Percentiles rank a stretch among this genome's conserved stretches.
Evolutionary conservation across 2,329 filamentous ascomycete genomes (phyloP).

Genomic region (Ceratocystis albifundus): DNA sequence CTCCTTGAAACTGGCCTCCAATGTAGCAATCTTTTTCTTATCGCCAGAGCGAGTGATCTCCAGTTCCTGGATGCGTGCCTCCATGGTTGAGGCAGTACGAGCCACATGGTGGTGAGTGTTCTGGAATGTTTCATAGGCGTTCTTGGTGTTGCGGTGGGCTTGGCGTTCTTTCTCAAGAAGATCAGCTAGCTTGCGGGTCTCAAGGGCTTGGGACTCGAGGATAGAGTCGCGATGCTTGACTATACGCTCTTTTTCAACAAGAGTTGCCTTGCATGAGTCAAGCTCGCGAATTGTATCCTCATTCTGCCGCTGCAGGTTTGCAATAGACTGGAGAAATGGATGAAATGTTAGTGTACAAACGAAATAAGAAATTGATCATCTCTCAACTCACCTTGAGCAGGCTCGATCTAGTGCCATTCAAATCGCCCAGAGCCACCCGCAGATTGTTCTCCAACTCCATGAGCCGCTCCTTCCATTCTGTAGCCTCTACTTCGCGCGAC

Average conservation of each 20-base stretch:
- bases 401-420: constrained; percentile 73
- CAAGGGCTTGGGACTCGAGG: constrained; percentile 77
- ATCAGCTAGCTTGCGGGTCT: constrained; percentile 73
- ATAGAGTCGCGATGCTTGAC: constrained; percentile 81
- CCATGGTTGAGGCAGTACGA: constrained; percentile 74
- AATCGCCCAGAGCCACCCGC: constrained; percentile 73
- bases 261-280: constrained; percentile 60
- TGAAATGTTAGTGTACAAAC: neutral
- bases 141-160: constrained; percentile 72
- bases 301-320: constrained; percentile 76
- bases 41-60: constrained; percentile 70
- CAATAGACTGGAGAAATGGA: constrained; percentile 50
- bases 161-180: constrained; percentile 84
- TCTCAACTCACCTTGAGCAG: constrained; percentile 56
- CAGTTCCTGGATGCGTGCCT: constrained; percentile 72
- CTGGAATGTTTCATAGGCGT: constrained; percentile 77
- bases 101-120: constrained; percentile 78
- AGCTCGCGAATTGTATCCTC: constrained; percentile 75
- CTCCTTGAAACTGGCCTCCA: constrained; percentile 74
- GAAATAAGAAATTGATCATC: neutral
- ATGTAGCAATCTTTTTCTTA: constrained; percentile 58
- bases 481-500: constrained; percentile 75
- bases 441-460: constrained; percentile 84
- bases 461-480: constrained; percentile 81
- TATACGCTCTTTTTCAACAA: constrained; percentile 82